These are phyloP conservation scores for Ploettnerulaceae sp. DNA, from an alignment of 2,329 filamentous ascomycete genomes.

Conservation along the genomic window DNA sequence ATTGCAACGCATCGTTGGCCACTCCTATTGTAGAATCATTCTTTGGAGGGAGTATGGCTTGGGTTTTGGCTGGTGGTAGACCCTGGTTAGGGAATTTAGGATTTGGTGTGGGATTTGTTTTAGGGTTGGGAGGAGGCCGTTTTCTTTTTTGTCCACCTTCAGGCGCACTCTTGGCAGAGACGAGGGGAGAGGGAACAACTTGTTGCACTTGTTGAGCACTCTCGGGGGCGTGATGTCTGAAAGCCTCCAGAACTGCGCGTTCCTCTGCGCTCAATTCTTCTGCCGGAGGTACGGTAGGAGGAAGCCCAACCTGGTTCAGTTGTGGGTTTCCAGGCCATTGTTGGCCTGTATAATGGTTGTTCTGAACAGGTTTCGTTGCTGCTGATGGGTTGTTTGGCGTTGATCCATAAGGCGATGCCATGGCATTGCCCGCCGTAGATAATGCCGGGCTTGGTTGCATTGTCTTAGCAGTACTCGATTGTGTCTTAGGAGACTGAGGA, in stretches of 20 bases:
- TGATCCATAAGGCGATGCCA: constrained; percentile 3
- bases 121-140: constrained; percentile 27
- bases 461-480: constrained; percentile 14
- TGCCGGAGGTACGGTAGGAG: constrained; percentile 11
- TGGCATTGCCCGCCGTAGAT: not conserved
- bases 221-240: constrained; percentile 25
- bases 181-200: constrained; percentile 21
- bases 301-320: constrained; percentile 9
- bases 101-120: constrained; percentile 14
- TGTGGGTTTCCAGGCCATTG: constrained; percentile 24
- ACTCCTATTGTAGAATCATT: constrained; percentile 18
- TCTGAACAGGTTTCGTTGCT: constrained; percentile 9
- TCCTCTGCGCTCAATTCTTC: constrained; percentile 33
- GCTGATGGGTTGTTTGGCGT: constrained; percentile 6
- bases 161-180: constrained; percentile 19
- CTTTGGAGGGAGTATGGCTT: constrained; percentile 11
- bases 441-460: constrained; percentile 10
- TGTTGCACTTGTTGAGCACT: constrained; percentile 20
- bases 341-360: constrained; percentile 23
- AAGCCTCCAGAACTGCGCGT: constrained; percentile 32
- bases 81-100: constrained; percentile 11
- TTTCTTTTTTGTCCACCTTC: constrained; percentile 26
- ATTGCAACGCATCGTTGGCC: constrained; percentile 28
- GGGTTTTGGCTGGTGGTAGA: constrained; percentile 10
- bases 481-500: constrained; percentile 19